phyloP scores from a whole-genome alignment of 2,329 filamentous ascomycete species.

The Botrytis medusae region DNA sequence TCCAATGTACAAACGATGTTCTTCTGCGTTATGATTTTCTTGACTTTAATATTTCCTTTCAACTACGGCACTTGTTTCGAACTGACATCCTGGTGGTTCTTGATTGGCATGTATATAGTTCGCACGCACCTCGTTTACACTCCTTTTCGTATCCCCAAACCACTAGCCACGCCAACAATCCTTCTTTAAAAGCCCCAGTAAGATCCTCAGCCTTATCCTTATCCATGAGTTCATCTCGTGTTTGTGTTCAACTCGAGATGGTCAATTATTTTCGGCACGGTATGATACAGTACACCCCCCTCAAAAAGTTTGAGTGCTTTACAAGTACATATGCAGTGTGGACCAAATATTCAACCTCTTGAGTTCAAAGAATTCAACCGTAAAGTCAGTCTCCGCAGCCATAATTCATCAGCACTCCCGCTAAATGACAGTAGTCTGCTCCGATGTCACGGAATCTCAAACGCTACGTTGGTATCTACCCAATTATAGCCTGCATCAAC shows the following conservation, averaged over 20 bases:
- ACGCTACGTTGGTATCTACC: neutral
- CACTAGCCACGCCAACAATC: neutral
- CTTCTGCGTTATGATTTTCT: neutral
- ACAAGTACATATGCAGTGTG: neutral
- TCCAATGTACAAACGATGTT: neutral
- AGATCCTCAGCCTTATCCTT: constrained; percentile 14
- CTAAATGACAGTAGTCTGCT: neutral
- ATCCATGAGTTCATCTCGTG: constrained; percentile 20
- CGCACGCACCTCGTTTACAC: constrained; percentile 8
- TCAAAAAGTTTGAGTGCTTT: neutral
- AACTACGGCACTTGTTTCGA: neutral
- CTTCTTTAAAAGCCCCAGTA: neutral
- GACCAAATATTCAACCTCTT: neutral
- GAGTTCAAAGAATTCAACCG: neutral
- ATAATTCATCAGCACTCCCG: constrained; percentile 1
- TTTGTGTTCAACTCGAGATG: neutral
- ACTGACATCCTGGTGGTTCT: neutral
- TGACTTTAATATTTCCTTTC: neutral
- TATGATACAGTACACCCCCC: neutral
- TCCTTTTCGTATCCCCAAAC: neutral
- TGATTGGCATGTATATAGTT: neutral
- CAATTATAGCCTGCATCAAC: neutral
- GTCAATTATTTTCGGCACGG: neutral
- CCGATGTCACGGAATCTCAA: constrained; percentile 8
- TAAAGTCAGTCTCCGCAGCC: neutral